Conservation (phyloP, 2,329 filamentous ascomycete genomes). For the Whalleya microplaca region DNA sequence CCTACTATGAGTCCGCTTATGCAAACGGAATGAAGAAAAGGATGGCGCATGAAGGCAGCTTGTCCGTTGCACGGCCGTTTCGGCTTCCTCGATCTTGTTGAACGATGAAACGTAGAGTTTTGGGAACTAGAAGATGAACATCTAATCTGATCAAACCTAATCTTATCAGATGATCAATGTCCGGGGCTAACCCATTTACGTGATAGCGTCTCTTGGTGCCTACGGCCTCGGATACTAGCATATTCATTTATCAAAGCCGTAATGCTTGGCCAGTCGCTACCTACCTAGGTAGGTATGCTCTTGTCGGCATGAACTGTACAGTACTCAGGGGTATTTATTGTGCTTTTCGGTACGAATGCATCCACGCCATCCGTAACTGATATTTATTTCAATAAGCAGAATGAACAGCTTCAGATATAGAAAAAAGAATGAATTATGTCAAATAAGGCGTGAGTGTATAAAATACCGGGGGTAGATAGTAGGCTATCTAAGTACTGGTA, state of each 20-base stretch:
- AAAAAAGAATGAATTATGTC: too few species aligned
- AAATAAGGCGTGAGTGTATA: too few species aligned
- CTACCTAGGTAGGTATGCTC: too few species aligned
- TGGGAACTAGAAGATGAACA: background rate
- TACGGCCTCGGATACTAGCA: background rate
- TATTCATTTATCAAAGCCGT: background rate
- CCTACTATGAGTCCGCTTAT: background rate
- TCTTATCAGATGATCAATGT: background rate
- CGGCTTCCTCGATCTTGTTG: background rate
- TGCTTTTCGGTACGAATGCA: too few species aligned
- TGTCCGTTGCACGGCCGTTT: background rate
- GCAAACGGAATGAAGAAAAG: background rate
- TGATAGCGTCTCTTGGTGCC: background rate
- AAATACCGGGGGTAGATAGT: too few species aligned
- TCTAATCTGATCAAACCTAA: background rate
- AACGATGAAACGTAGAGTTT: background rate
- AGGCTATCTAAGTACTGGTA: too few species aligned
- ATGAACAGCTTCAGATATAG: too few species aligned
- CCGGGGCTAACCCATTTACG: background rate
- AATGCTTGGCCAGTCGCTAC: too few species aligned
- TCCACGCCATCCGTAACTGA: too few species aligned
- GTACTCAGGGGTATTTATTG: too few species aligned
- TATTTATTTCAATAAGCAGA: too few species aligned
- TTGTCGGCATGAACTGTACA: too few species aligned
- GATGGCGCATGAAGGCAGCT: background rate